Evolutionary conservation across 257 asterid species (phyloP), one percentile per base, ranked within the genome.

Genomic region (Solanum tacnaense): DNA sequence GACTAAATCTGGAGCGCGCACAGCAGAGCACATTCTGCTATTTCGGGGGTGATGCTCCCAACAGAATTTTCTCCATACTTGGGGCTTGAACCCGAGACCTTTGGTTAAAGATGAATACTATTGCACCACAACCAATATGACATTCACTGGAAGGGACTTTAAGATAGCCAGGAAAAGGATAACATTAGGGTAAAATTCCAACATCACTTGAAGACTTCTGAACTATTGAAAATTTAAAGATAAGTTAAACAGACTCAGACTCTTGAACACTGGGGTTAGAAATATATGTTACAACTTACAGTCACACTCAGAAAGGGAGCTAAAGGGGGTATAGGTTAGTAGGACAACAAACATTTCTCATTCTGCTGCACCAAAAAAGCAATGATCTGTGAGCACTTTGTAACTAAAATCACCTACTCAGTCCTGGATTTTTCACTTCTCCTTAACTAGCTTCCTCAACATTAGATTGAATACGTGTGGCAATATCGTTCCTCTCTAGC

Each of bases 391-490:
- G 83, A 71, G 81, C 75, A 21, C 58, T 88, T 49, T 27, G 39
- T 86, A 79, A 65, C 83, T 83, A 72, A 41, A 76, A 85, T 78
- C 87, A 86, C 88, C 89, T 88, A 68, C 83, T 83, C 71, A 16
- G 84, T 67, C 71, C 76, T n/a, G 81, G 58, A 68, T 44, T 81
- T 87, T 67, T 84, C 20, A 74, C 31, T 23, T 81, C 84, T 67
- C 87, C 84, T 89, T 85, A 92, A 84, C 90, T 90, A 89, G 90
- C 93, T 90, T 93, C 93, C 58, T 93, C 94, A 5, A 90, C 92
- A 9, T 76, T 87, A 29, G 94, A 68, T 87, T 93, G 90, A 78
- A 41, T 62, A 84, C 90, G 94, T 31, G 88, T 21, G 38, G 87
- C 91, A 13, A 75, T 35, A 88, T 89, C 89, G 56, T 88, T 84